Evolutionary conservation across 2,329 filamentous ascomycete species (phyloP), one percentile per base, ranked within the genome.

Genomic region (Curvularia verruculosa): DNA sequence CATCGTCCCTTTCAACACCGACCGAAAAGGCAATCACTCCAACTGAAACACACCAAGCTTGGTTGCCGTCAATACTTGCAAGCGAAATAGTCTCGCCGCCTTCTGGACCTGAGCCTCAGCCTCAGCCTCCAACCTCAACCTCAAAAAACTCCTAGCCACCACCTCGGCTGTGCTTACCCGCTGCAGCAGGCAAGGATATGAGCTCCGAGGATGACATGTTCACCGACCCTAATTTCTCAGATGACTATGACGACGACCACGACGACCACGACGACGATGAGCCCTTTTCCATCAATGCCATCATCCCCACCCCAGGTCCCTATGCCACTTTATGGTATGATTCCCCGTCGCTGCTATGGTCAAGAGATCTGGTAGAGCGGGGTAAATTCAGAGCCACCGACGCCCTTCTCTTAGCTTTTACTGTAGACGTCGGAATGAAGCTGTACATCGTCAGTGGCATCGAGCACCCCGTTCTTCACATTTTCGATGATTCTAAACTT

Each of bases 401-500:
- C 29, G 19, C 36, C 23, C 28, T 18, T 18, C 49, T 52, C n/a
- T 23, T 56, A 21, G 41, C 54, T 31, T 56, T 56, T 15, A 36
- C 26, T 13, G 34, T 52, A 34, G 54, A 52, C 18, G 39, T 44
- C 41, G 43, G 26, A 15, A 56, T 52, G 49, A 56, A 40, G 21
- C 24, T 52, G 10, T 56, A 52, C 15, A 48, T 56, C 18, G 21
- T 31, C 36, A 28, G n/a, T 21, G 23, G 24, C 12, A 43, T 47
- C 26, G n/a, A 18, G 24, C 15, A 40, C 9, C 7, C 36, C 5
- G 28, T 18, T 28, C 19, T 46, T n/a, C 5, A 41, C 10, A 26
- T 26, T 26, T 21, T 12, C 26, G 29, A 41, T 18, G 29, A 41
- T 19, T 50, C 37, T 28, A 24, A 13, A 18, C 3, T 54, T 31